A percentile compares a stretch with the other conserved stretches of the same genome.
Conservation (phyloP, 768 basidiomycete genomes). For the Leccinum sublutescens region DNA sequence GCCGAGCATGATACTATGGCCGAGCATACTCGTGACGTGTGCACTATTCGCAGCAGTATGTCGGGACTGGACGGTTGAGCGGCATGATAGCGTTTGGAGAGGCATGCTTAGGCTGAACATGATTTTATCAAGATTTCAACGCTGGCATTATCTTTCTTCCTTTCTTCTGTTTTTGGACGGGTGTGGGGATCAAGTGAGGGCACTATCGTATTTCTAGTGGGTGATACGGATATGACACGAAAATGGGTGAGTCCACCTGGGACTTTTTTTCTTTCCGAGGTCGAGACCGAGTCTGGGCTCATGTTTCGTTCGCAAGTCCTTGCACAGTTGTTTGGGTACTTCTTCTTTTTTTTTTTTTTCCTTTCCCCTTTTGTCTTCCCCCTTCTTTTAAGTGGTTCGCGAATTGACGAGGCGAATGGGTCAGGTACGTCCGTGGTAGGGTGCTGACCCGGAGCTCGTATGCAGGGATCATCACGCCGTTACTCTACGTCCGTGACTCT, state of each 20-base stretch:
- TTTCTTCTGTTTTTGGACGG: too few relatives aligned
- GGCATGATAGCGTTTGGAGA: constrained; percentile 44
- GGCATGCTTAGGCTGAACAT: constrained; percentile 1
- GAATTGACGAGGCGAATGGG: not conserved
- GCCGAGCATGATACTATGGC: constrained; percentile 61
- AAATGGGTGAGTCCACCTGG: constrained; percentile 37
- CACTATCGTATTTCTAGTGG: constrained; percentile 57
- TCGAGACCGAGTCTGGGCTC: not conserved
- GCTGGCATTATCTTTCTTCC: constrained; percentile 16
- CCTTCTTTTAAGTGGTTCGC: not conserved
- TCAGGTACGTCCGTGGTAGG: constrained; percentile 45
- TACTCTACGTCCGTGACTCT: constrained; percentile 48
- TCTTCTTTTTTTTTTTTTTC: not conserved
- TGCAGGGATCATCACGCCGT: constrained; percentile 34
- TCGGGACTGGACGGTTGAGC: constrained; percentile 58
- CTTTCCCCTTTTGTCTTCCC: not conserved
- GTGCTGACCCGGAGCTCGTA: constrained; percentile 21
- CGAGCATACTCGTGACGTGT: constrained; percentile 68
- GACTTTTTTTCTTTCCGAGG: constrained; percentile 5
- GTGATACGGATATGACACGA: constrained; percentile 54
- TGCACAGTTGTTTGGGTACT: constrained; percentile 48
- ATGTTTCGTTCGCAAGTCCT: constrained; percentile 31
- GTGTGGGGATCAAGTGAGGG: constrained; percentile 33
- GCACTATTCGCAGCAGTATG: constrained; percentile 65
- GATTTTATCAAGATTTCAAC: constrained; percentile 3